Conservation (phyloP, 371 early-diverging fungal genomes). For the Mycotypha africana region DNA sequence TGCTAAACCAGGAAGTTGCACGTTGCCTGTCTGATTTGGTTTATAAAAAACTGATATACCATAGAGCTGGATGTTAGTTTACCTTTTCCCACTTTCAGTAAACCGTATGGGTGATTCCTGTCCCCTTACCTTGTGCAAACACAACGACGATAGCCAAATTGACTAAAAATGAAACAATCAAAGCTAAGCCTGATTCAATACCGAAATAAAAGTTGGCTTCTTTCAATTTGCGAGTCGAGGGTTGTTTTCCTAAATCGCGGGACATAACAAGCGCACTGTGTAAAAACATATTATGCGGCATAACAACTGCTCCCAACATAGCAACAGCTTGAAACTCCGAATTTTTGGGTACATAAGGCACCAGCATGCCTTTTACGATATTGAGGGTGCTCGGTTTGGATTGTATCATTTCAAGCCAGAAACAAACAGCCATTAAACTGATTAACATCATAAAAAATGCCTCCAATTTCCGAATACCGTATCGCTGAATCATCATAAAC, state of each 20-base stretch:
- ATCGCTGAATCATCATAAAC: constrained; percentile 59
- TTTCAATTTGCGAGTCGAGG: constrained; percentile 43
- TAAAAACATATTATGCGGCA: constrained; percentile 75
- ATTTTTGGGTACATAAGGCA: constrained; percentile 50
- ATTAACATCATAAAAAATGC: constrained; percentile 60
- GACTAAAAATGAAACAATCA: constrained; percentile 62
- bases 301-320: constrained; percentile 64
- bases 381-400: constrained; percentile 48
- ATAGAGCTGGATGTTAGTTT: no score
- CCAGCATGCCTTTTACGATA: constrained; percentile 52
- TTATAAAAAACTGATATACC: constrained; percentile 53
- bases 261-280: constrained; percentile 63
- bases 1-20: constrained; percentile 39
- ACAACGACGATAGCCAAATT: constrained; percentile 71
- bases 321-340: constrained; percentile 64
- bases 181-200: constrained; percentile 58
- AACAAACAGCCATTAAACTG: constrained; percentile 60
- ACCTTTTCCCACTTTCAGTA: no score
- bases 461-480: constrained; percentile 60
- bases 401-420: constrained; percentile 59
- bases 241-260: constrained; percentile 47
- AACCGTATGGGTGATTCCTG: no score
- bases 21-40: constrained; percentile 22
- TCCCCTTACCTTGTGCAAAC: constrained; percentile 44
- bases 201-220: constrained; percentile 67